Base-by-base conservation (phyloP, 352 stramenopile genomes). In the Stramenopiles sp. region DNA sequence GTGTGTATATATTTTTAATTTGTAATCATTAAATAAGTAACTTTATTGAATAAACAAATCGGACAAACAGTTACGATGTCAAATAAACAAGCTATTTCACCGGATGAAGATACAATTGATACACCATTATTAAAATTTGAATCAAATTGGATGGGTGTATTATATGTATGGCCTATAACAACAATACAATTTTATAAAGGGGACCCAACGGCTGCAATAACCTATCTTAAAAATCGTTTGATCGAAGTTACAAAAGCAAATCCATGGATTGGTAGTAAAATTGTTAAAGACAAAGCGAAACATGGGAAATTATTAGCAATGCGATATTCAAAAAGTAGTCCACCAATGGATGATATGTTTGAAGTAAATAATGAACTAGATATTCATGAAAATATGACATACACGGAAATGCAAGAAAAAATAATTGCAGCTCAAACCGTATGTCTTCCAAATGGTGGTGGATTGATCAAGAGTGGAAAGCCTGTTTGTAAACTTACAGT, bases 181-280 rank as follows among this genome's bases (percentile, higher is more conserved):
- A 85, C 82, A 7, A 83, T 87, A 69, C 82, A 83, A 30, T 87
- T 87, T 63, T 87, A 82, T 77, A 78, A 81, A 65, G 77, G 80
- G 7, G 78, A 43, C 63, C 74, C 82, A 74, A 78, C 53, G 43
- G 78, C 80, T 73, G 74, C 80, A 27, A 78, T 63, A 29, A 69
- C 1, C 79, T 74, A 30, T 80, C 30, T 81, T 80, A 63, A 78
- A 81, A 33, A 7, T 53, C 77, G 83, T 74, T 63, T 84, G 0
- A 73, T 77, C 63, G 79, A 81, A 23, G 83, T 88, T 30, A 38
- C 83, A 13, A 13, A 74, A 78, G 33, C 31, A 7, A 88, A 88
- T 83, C 85, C 85, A 63, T 88, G 84, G 84, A 74, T 87, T 23
- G 78, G 83, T 29, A 84, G 85, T 30, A 84, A 80, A 63, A 63